A percentile compares a stretch with the other conserved stretches of the same genome.
Conservation (phyloP, 2,329 filamentous ascomycete genomes). For the Diplodia corticola region DNA sequence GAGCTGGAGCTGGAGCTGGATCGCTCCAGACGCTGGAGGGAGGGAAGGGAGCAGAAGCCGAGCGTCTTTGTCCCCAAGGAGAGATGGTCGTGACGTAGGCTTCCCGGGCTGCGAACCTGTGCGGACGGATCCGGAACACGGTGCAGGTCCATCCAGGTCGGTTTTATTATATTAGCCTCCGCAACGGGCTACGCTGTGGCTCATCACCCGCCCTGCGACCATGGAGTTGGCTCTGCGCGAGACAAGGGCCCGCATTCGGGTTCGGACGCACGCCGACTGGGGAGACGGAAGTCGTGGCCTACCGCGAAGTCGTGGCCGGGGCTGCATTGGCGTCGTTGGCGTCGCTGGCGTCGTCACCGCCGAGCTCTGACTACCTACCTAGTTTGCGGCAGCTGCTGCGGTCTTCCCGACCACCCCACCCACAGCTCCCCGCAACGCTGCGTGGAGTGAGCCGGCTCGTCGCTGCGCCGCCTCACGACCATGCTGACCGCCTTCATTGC, state of each 20-base stretch:
- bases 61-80: background rate
- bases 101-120: too few relatives aligned
- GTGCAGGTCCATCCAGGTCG: too few relatives aligned
- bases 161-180: too few relatives aligned
- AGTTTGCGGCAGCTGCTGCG: background rate
- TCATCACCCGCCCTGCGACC: too few relatives aligned
- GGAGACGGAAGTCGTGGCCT: background rate
- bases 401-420: background rate
- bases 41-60: background rate
- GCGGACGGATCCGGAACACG: too few relatives aligned
- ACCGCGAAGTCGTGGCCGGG: background rate
- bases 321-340: background rate
- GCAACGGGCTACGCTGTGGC: too few relatives aligned
- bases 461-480: conserved; percentile 21
- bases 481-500: conserved; percentile 99
- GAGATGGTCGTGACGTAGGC: background rate
- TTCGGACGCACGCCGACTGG: too few relatives aligned
- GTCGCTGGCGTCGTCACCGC: conserved; percentile 17
- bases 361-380: background rate
- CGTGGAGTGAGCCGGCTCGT: background rate
- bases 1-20: background rate
- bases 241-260: too few relatives aligned
- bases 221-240: too few relatives aligned
- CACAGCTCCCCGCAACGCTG: background rate
- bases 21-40: background rate